A percentile compares a stretch with the other conserved stretches of the same genome.
Evolutionary conservation across 2,329 filamentous ascomycete species (phyloP).

Genomic region (Echinosphaeria canescens): DNA sequence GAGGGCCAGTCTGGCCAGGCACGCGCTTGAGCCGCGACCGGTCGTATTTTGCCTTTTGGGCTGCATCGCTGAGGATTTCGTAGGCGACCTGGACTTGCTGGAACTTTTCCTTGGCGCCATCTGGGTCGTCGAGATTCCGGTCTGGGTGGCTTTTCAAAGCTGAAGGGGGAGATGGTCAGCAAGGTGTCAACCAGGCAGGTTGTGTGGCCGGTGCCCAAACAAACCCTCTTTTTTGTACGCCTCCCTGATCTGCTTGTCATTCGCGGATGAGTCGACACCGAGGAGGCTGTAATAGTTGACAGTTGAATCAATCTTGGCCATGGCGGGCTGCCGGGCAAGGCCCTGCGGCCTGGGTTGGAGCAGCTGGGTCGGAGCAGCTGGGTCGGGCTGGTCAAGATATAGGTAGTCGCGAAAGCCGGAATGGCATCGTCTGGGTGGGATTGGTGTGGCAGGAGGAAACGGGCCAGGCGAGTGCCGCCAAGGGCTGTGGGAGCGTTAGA

Average conservation of each 20-base stretch:
- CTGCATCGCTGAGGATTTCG: slow-evolving; percentile 40
- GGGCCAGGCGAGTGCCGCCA: too few species aligned
- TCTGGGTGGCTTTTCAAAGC: slow-evolving; percentile 78
- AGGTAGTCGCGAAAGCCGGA: too few species aligned
- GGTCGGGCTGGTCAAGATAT: too few species aligned
- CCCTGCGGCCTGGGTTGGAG: too few species aligned
- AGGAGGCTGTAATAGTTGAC: slow-evolving; percentile 77
- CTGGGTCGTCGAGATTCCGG: slow-evolving; percentile 65
- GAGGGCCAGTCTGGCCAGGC: too few species aligned
- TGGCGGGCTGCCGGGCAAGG: too few species aligned
- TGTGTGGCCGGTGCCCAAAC: too few species aligned
- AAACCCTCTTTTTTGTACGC: too few species aligned
- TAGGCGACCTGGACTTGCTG: slow-evolving; percentile 73
- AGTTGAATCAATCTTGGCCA: slow-evolving; percentile 46
- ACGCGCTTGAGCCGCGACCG: slow-evolving; percentile 27
- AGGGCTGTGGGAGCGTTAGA: too few species aligned
- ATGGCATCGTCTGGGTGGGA: too few species aligned
- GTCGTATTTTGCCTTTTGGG: slow-evolving; percentile 29
- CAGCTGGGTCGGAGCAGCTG: too few species aligned
- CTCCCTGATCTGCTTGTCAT: slow-evolving; percentile 66
- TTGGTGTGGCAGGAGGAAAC: too few species aligned
- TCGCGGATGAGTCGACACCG: slow-evolving; percentile 44
- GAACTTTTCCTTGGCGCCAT: slow-evolving; percentile 63
- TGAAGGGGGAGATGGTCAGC: slow-evolving; percentile 14
- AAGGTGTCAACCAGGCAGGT: slow-evolving; percentile 33